phyloP scores from a whole-genome alignment of 352 stramenopile genomes.

The Globisporangium nodosum region DNA sequence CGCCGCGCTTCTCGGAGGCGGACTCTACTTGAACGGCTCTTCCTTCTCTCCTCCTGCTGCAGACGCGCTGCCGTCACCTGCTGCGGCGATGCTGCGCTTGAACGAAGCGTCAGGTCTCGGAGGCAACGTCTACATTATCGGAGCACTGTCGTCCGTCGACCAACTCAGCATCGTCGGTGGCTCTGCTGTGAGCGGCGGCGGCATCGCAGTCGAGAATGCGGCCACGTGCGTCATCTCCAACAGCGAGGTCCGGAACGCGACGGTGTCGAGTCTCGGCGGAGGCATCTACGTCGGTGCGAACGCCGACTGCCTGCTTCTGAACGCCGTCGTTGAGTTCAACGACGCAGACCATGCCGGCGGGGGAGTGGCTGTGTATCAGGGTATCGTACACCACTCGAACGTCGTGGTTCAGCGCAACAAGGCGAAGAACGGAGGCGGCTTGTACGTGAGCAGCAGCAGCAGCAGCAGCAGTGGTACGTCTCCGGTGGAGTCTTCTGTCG shows the following conservation, averaged over 20 bases:
- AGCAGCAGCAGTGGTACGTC: background rate
- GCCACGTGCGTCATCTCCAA: slow-evolving; percentile 16
- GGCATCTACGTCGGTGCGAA: slow-evolving; percentile 21
- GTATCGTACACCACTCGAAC: slow-evolving; percentile 26
- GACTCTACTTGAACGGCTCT: slow-evolving; percentile 24
- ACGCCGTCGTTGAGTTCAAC: slow-evolving; percentile 19
- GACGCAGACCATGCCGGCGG: slow-evolving; percentile 21
- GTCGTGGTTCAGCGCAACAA: slow-evolving; percentile 21
- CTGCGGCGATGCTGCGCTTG: background rate
- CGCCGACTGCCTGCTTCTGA: slow-evolving; percentile 19
- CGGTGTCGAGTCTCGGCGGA: slow-evolving; percentile 18
- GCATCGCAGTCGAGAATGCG: slow-evolving; percentile 16
- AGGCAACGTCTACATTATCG: slow-evolving; percentile 27
- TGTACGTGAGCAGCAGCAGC: slow-evolving; percentile 16
- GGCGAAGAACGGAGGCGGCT: slow-evolving; percentile 20
- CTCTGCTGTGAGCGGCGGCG: slow-evolving; percentile 21
- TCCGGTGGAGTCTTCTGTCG: background rate
- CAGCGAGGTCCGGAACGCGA: slow-evolving; percentile 14
- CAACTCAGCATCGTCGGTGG: slow-evolving; percentile 13
- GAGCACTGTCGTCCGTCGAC: slow-evolving; percentile 12
- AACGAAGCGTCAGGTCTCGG: slow-evolving; percentile 22
- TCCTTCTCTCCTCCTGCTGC: slow-evolving; percentile 12
- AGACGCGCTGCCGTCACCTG: background rate
- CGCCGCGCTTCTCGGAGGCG: slow-evolving; percentile 18
- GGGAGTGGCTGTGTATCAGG: slow-evolving; percentile 23